Conservation (phyloP, 129 eudicot genomes). For the Oenanthe sinensis region DNA sequence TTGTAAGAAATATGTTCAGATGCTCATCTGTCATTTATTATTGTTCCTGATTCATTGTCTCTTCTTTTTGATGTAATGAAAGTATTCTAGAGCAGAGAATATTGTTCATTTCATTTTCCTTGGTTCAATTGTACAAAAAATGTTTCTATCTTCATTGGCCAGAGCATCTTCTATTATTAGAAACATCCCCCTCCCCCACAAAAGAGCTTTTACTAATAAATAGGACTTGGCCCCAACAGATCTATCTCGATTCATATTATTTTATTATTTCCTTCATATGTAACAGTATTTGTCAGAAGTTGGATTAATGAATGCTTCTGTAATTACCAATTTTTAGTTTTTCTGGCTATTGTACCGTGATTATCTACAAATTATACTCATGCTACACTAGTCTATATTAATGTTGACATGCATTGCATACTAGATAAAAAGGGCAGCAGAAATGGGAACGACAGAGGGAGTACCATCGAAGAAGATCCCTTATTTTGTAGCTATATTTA, state of each 20-base stretch:
- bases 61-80: slow-evolving; percentile 17
- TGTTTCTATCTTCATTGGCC: background rate
- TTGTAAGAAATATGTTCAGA: slow-evolving; percentile 14
- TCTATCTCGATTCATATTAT: background rate
- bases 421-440: background rate
- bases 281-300: background rate
- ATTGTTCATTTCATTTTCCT: background rate
- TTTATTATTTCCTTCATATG: background rate
- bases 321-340: background rate
- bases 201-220: background rate
- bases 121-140: background rate
- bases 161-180: background rate
- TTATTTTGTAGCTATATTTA: background rate
- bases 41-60: slow-evolving; percentile 16
- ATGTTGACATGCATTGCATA: background rate
- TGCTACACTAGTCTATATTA: background rate
- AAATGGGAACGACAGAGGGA: background rate
- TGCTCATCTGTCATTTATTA: background rate
- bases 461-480: background rate
- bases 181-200: background rate
- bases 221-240: background rate
- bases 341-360: background rate
- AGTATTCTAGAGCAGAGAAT: slow-evolving; percentile 18
- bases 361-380: background rate
- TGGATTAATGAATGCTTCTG: background rate